Conservation (phyloP, 2,329 filamentous ascomycete genomes). For the Sphaerulina vaccinii region DNA sequence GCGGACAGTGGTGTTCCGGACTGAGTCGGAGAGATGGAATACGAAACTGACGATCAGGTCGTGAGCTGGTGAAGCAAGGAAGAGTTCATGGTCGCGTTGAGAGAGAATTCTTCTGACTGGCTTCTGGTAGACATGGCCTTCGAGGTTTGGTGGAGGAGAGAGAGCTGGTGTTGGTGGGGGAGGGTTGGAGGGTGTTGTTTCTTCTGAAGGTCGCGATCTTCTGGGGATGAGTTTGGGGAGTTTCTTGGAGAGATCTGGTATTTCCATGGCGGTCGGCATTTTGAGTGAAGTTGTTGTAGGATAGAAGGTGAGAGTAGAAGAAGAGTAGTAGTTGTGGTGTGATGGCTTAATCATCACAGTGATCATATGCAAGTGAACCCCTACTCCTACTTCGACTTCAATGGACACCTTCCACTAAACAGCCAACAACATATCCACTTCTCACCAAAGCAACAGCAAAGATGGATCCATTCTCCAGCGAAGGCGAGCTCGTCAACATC, state of each 20-base stretch:
- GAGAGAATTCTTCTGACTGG: constrained; percentile 82
- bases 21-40: constrained; percentile 80
- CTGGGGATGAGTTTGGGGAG: constrained; percentile 69
- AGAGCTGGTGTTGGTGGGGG: constrained; percentile 74
- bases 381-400: neutral
- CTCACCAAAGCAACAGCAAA: no score
- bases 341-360: no score
- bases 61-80: constrained; percentile 74
- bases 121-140: constrained; percentile 57
- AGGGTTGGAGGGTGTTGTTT: constrained; percentile 47
- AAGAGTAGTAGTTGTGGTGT: no score
- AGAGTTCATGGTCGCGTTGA: constrained; percentile 73
- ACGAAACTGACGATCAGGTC: constrained; percentile 78
- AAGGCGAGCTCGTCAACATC: constrained; percentile 67
- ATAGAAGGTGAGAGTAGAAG: neutral
- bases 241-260: constrained; percentile 52
- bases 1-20: constrained; percentile 68
- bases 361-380: no score
- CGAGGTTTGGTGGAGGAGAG: constrained; percentile 61
- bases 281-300: neutral
- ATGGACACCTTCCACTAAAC: neutral
- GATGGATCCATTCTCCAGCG: constrained; percentile 65
- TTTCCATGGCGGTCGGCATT: constrained; percentile 18
- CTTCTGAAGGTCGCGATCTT: constrained; percentile 49
- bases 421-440: no score